Percentiles rank a stretch among this genome's conserved stretches.
Evolutionary conservation across 129 eudicot genomes (phyloP).

Genomic region (Flaveria trinervia): DNA sequence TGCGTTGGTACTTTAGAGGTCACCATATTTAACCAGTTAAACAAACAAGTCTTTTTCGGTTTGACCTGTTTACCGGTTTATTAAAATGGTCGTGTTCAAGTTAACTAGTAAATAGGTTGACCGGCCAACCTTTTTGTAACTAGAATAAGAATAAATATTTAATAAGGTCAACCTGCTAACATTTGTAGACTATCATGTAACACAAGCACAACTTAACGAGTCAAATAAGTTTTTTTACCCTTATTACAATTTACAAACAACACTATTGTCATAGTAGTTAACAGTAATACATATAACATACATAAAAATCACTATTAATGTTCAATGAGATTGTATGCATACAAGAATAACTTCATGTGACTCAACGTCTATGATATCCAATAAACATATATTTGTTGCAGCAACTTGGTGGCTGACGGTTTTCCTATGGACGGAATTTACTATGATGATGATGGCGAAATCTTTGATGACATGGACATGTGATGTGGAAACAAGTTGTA

Average conservation of each 20-base stretch:
- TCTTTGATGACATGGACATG: slow-evolving; percentile 90
- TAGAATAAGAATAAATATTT: not conserved
- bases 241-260: no score
- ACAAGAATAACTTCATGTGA: not conserved
- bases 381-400: slow-evolving; percentile 26
- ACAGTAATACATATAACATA: no score
- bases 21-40: not conserved
- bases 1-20: not conserved
- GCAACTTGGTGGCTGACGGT: slow-evolving; percentile 75
- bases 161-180: not conserved
- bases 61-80: not conserved
- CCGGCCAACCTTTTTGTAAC: not conserved
- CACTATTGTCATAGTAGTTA: no score
- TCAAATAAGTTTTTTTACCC: no score
- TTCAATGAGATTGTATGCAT: not conserved
- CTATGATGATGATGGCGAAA: slow-evolving; percentile 65
- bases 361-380: not conserved
- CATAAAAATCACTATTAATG: not conserved
- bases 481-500: slow-evolving; percentile 35
- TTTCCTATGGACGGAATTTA: slow-evolving; percentile 44
- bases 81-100: not conserved
- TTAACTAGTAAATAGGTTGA: not conserved
- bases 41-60: not conserved
- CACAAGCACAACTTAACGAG: not conserved
- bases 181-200: no score